Conservation (phyloP, 1,139 yeast genomes). For the Protomyces inouyei region DNA sequence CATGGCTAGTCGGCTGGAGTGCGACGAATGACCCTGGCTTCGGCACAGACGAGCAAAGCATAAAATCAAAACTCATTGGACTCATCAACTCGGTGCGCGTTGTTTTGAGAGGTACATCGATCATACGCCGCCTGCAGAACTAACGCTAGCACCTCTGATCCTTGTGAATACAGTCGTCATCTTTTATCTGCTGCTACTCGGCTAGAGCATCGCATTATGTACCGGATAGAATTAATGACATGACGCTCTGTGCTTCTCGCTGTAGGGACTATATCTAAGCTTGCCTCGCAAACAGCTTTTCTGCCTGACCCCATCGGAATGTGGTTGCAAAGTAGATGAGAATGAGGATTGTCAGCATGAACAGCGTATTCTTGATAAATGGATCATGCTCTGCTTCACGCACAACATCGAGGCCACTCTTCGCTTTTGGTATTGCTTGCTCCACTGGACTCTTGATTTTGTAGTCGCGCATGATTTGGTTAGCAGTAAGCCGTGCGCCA, state of each 20-base stretch:
- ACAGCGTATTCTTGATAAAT: slow-evolving; percentile 7
- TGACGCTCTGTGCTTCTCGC: neutral
- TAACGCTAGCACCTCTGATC: slow-evolving; percentile 55
- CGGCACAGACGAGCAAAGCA: slow-evolving; percentile 21
- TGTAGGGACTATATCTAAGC: neutral
- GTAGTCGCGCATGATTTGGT: slow-evolving; percentile 20
- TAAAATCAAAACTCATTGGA: slow-evolving; percentile 20
- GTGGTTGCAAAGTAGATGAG: neutral
- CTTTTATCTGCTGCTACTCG: slow-evolving; percentile 67
- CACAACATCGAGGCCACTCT: slow-evolving; percentile 19
- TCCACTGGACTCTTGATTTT: slow-evolving; percentile 5
- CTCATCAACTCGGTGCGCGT: slow-evolving; percentile 21
- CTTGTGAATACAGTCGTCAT: slow-evolving; percentile 63
- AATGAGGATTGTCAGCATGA: slow-evolving; percentile 1
- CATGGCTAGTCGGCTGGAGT: slow-evolving; percentile 5
- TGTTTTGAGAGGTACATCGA: slow-evolving; percentile 1
- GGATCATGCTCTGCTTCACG: slow-evolving; percentile 5
- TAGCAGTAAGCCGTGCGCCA: slow-evolving; percentile 22
- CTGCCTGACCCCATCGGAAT: neutral
- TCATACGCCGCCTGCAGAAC: neutral
- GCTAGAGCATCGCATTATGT: slow-evolving; percentile 37
- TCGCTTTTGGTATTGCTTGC: neutral
- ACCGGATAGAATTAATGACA: neutral
- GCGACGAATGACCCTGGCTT: slow-evolving; percentile 5
- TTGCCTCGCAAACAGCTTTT: neutral